Percentiles rank a stretch among this genome's conserved stretches.
These are phyloP conservation scores for Magnusiomyces ingens DNA, from an alignment of 1,139 yeast species.

Conservation along the genomic window DNA sequence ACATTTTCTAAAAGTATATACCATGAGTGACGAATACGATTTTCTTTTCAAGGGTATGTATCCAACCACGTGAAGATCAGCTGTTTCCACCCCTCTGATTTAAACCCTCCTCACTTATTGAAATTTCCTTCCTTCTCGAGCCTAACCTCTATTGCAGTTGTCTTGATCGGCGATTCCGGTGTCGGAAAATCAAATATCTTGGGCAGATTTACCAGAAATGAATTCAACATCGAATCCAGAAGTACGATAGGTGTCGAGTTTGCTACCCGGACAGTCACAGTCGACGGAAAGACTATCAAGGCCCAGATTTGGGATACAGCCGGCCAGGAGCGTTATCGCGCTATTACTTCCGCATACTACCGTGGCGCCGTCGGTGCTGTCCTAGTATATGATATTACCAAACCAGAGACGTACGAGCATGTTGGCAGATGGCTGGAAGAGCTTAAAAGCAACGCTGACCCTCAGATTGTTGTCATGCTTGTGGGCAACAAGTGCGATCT, in stretches of 20 bases:
- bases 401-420: conserved; percentile 86
- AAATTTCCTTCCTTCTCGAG: not conserved
- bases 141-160: conserved; percentile 41
- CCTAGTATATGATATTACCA: conserved; percentile 90
- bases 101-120: not conserved
- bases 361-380: conserved; percentile 98
- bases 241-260: conserved; percentile 97
- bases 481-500: conserved; percentile 96
- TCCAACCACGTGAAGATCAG: not conserved
- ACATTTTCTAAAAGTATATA: not conserved
- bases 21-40: conserved; percentile 72
- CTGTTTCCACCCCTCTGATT: not conserved
- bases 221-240: conserved; percentile 88
- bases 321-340: conserved; percentile 97
- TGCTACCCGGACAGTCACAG: conserved; percentile 92
- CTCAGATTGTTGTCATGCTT: conserved; percentile 90
- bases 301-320: conserved; percentile 99
- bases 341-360: conserved; percentile 94
- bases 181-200: conserved; percentile 94
- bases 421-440: conserved; percentile 95
- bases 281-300: conserved; percentile 90
- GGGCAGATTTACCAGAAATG: conserved; percentile 91
- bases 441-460: conserved; percentile 93
- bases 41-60: conserved; percentile 75
- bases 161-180: conserved; percentile 94